Conservation (phyloP, 2,329 filamentous ascomycete species). For the Talaromyces sp. region DNA sequence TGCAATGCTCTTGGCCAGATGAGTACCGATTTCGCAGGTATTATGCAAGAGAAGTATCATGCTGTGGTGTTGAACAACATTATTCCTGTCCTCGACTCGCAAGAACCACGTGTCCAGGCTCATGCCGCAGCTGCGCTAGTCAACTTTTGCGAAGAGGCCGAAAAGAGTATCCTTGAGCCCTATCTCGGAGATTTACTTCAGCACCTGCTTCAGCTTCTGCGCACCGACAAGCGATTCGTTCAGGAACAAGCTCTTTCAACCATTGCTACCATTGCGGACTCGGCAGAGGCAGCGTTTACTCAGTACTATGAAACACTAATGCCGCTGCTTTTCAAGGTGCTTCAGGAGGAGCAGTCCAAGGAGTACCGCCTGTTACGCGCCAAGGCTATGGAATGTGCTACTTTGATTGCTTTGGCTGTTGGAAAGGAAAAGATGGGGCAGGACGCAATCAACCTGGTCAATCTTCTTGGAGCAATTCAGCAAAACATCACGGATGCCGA, state of each 20-base stretch:
- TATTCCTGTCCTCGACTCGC: constrained; percentile 82
- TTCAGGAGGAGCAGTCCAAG: constrained; percentile 86
- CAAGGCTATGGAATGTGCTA: constrained; percentile 99
- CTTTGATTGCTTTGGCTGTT: constrained; percentile 88
- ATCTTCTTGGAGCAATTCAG: constrained; percentile 83
- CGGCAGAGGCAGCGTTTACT: constrained; percentile 86
- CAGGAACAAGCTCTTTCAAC: constrained; percentile 97
- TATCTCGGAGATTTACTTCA: constrained; percentile 85
- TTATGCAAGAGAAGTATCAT: constrained; percentile 96
- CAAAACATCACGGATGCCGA: constrained; percentile 80
- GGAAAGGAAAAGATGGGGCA: constrained; percentile 85
- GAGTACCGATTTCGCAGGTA: constrained; percentile 98
- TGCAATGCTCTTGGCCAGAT: constrained; percentile 99
- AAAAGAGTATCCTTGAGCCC: constrained; percentile 84
- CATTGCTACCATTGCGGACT: constrained; percentile 98
- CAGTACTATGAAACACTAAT: constrained; percentile 96
- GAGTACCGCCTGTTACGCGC: constrained; percentile 86
- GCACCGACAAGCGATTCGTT: constrained; percentile 90
- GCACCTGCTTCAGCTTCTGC: constrained; percentile 79
- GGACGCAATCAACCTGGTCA: constrained; percentile 81
- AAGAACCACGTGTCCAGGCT: constrained; percentile 90
- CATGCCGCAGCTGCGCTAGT: constrained; percentile 96
- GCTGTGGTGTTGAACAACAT: constrained; percentile 81
- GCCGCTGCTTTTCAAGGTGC: constrained; percentile 85
- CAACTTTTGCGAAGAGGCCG: constrained; percentile 98